Evolutionary conservation across 2,329 filamentous ascomycete genomes (phyloP).

Genomic region (Exophiala calicioides): DNA sequence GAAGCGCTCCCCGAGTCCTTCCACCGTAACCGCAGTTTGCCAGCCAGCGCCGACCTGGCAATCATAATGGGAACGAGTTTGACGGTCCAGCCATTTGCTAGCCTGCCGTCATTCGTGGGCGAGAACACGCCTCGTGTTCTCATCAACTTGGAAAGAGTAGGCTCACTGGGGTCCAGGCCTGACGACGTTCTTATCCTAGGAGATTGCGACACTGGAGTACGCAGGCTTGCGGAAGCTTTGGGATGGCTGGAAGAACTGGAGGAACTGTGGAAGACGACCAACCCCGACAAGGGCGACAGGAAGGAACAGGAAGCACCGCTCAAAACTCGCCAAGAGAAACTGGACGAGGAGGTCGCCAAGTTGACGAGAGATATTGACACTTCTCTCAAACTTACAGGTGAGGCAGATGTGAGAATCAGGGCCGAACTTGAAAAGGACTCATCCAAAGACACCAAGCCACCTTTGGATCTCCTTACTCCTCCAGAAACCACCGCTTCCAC

Average conservation of each 20-base stretch:
- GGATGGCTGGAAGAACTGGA: slow-evolving; percentile 89
- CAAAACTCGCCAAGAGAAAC: slow-evolving; percentile 55
- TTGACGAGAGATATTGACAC: slow-evolving; percentile 60
- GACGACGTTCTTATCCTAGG: slow-evolving; percentile 86
- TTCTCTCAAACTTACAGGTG: slow-evolving; percentile 50
- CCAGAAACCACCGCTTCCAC: slow-evolving; percentile 8
- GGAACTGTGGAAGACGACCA: slow-evolving; percentile 67
- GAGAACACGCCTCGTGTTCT: slow-evolving; percentile 72
- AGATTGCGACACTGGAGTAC: slow-evolving; percentile 79
- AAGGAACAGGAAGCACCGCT: slow-evolving; percentile 39
- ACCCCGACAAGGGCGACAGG: slow-evolving; percentile 61
- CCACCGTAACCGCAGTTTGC: slow-evolving; percentile 58
- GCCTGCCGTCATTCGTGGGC: slow-evolving; percentile 66
- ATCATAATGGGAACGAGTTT: slow-evolving; percentile 89
- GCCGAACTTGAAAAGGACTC: slow-evolving; percentile 36
- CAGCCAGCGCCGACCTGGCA: slow-evolving; percentile 68
- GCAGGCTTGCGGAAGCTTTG: slow-evolving; percentile 73
- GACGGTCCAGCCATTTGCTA: slow-evolving; percentile 84
- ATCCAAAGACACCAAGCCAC: not conserved
- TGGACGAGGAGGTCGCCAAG: slow-evolving; percentile 60
- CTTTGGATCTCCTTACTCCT: slow-evolving; percentile 4
- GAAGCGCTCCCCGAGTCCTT: slow-evolving; percentile 70
- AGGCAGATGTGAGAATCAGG: slow-evolving; percentile 37
- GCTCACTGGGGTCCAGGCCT: slow-evolving; percentile 70
- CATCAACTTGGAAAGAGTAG: slow-evolving; percentile 84